Conservation (phyloP, 2,329 filamentous ascomycete genomes). For the Pseudogymnoascus sp. region DNA sequence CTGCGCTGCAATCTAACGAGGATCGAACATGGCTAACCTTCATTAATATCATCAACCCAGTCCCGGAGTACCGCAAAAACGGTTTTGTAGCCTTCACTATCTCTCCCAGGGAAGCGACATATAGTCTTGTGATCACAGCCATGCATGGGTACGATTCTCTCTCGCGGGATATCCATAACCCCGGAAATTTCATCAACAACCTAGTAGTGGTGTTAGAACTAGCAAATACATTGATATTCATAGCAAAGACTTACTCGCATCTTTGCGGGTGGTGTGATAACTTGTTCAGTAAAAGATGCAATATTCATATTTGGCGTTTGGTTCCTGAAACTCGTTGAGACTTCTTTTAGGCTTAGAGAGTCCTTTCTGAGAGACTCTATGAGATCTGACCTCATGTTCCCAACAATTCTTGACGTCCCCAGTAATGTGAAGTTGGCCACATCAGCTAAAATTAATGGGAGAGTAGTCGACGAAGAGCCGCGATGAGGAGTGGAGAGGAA, state of each 20-base stretch:
- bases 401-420: neutral
- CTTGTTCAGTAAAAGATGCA: conserved; percentile 15
- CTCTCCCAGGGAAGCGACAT: conserved; percentile 11
- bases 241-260: neutral
- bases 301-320: conserved; percentile 12
- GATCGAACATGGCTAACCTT: neutral
- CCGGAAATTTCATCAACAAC: conserved; percentile 10
- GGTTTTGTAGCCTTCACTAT: neutral
- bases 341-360: conserved; percentile 11
- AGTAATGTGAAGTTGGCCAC: neutral
- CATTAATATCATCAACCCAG: neutral
- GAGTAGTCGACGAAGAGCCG: conserved; percentile 9
- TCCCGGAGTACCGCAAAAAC: neutral
- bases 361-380: conserved; percentile 9
- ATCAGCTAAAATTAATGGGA: conserved; percentile 3
- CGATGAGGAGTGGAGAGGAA: conserved; percentile 11
- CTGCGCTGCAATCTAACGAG: neutral
- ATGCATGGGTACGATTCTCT: conserved; percentile 11
- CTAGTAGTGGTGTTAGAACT: conserved; percentile 8
- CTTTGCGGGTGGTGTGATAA: neutral
- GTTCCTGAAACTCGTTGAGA: conserved; percentile 16
- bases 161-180: conserved; percentile 9
- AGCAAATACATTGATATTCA: neutral
- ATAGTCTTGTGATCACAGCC: conserved; percentile 14
- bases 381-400: conserved; percentile 9